Evolutionary conservation across 805 yeast genomes (phyloP), one percentile per base, ranked within the genome.

Genomic region (Pichia insulana): DNA sequence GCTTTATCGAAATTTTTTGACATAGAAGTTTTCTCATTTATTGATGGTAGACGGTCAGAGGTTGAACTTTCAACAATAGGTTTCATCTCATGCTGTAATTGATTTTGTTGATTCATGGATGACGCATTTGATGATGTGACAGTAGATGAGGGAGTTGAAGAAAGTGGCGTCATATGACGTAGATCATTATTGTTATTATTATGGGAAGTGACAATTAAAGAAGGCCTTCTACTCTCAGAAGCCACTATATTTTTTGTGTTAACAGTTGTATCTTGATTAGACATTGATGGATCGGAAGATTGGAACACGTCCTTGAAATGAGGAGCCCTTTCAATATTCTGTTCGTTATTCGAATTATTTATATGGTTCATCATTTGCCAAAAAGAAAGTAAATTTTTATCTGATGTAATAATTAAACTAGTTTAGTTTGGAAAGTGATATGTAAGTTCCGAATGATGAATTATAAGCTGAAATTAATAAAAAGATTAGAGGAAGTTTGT

Each of bases 291-390:
- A 32, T 48, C 53, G 17, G 51, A 54, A 53, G 44, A 52, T 39
- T 44, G 63, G 48, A 43, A 64, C 54, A 50, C 70, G 50, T 54
- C 59, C 50, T 57, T 65, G 58, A 49, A 57, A 35, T 54, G 59
- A 6, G 59, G 54, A 44, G 62, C 44, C 44, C 52, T 50, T 40
- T 53, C 43, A 39, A 51, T 22, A 43, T 64, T 65, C 43, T 64
- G 67, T 39, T 65, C 65, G 42, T 65, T 62, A 41, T 62, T 61
- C 17, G 65, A 55, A 46, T 67, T 64, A 44, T 68, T 65, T 28
- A 61, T 40, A 42, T 64, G 70, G 47, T 56, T 64, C 70, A 67
- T 67, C 13, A 51, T 59, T n/a, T 30, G 25, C 7, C 5, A 22
- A 22, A 5, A 22, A 22, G 8, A 8, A 22, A 8, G 5, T 22